Evolutionary conservation across 441 rosid species (phyloP), one percentile per base, ranked within the genome.

Genomic region (Pelargonium cotyledonis): DNA sequence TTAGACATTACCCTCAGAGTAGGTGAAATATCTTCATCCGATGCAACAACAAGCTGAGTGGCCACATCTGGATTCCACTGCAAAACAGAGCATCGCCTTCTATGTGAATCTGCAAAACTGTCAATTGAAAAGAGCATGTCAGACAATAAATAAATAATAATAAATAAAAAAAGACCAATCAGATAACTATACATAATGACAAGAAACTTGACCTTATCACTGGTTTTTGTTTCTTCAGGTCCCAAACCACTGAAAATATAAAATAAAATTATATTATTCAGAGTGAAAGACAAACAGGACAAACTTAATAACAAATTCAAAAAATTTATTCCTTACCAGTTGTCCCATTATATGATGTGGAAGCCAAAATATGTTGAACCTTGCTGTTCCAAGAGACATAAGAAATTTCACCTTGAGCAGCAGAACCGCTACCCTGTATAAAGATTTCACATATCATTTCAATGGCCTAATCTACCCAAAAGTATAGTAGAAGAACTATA

Each of bases 61-160:
- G 99, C 90, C 80, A 89, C 79, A 77, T 92, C 96, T 77, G 99
- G 99, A 82, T 95, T 89, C 99, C 99, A 95, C 78, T 95, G 99
- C 86, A 95, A 81, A 84, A 95, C 97, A 73, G 99, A 92, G 85
- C 96, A 88, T 29, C 97, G 86, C 72, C 96, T 88, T 77, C 95
- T 85, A 79, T 81, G 73, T 68, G 98, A 87, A 84, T 95, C 99
- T 75, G 86, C 76, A 78, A 95, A 87, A 77, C 99, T 95, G 89
- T 78, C 75, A 72, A 80, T 72, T 68, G 72, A 77, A 40, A 84
- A 46, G 49, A 47, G 8, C 58, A 67, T 23, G 75, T 84, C 71
- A 68, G 73, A 43, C 70, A 72, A 67, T 11, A n/a, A n/a, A n/a
- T n/a, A n/a, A n/a, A n/a, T n/a, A n/a, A n/a, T n/a, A n/a, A n/a